Evolutionary conservation across 2,329 filamentous ascomycete genomes (phyloP), one percentile per base, ranked within the genome.

Genomic region (Hymenotorrendiella dingleyae): DNA sequence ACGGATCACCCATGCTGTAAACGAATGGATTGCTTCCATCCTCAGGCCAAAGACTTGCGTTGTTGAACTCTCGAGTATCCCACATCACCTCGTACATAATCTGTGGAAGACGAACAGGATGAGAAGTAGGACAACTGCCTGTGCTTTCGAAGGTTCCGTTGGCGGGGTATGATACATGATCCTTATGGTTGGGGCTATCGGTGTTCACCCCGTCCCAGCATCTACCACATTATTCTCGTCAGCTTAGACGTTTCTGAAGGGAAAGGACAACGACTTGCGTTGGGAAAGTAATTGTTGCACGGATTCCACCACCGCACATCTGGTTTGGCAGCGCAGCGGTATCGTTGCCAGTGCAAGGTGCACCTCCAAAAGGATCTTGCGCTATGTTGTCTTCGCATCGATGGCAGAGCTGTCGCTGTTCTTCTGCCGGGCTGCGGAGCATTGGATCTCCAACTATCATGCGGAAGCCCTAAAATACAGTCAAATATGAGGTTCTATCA

Each of bases 151-250:
- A 61, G 8, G 44, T 23, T 2, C 53, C 53, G 19, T 42, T 53
- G 32, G 53, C 57, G 1, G 74, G 75, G 45, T 77, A 78, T 1
- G 67, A 63, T 56, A 81, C 68, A 50, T 81, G 78, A 37, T 62
- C 72, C 53, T 70, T 72, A 60, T 80, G 76, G 57, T 80, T 67
- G 0, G 64, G 40, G 4, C 67, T 67, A 54, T 81, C 76, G 19
- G 77, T 54, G 49, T 78, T 70, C 36, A 66, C 64, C 27, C 79
- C 79, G 46, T 83, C 69, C 79, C 79, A 82, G 65, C 78, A 82
- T 35, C 45, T 54, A 12, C 5, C 21, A 23, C 3, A 7, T 19
- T 5, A 14, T n/a, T 9, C n/a, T 23, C 10, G 19, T 41, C 12
- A 41, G 30, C 27, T 4, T 19, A 14, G 22, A 21, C 4, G 14